A percentile compares a stretch with the other conserved stretches of the same genome.
Conservation (phyloP, 192 early-diverging fungal species). For the Umbelopsis sp. region DNA sequence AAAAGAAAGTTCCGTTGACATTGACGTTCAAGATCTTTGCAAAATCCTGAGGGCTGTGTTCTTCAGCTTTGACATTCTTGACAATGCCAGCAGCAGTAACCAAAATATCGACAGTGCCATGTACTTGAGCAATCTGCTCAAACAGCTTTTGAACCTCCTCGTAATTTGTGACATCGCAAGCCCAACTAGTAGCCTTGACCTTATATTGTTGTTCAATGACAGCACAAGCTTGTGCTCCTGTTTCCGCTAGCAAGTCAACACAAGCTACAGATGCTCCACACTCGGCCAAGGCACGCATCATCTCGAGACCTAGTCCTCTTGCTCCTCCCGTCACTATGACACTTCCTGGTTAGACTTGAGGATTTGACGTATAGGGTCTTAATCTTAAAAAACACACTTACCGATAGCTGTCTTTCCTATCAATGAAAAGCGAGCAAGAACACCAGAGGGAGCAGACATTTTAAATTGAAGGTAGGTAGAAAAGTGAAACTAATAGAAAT, state of each 20-base stretch:
- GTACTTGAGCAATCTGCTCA: slow-evolving; percentile 29
- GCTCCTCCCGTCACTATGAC: slow-evolving; percentile 40
- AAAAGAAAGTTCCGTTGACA: slow-evolving; percentile 38
- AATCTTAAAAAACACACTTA: background rate
- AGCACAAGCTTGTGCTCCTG: slow-evolving; percentile 19
- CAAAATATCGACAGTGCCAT: slow-evolving; percentile 36
- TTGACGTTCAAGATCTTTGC: slow-evolving; percentile 36
- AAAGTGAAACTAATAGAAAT: background rate
- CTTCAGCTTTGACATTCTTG: slow-evolving; percentile 31
- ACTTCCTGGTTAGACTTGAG: too few species aligned
- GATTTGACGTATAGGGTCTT: background rate
- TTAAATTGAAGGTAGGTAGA: background rate
- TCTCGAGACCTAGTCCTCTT: slow-evolving; percentile 40
- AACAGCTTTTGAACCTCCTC: slow-evolving; percentile 29
- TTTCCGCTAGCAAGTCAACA: slow-evolving; percentile 26
- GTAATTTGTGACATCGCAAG: slow-evolving; percentile 35
- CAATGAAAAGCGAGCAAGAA: slow-evolving; percentile 24
- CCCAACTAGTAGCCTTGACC: slow-evolving; percentile 34
- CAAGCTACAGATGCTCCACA: slow-evolving; percentile 40
- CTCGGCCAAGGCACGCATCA: slow-evolving; percentile 41
- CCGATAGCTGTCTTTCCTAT: slow-evolving; percentile 37
- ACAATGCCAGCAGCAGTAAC: slow-evolving; percentile 40
- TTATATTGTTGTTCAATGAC: slow-evolving; percentile 13
- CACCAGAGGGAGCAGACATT: background rate
- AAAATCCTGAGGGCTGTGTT: slow-evolving; percentile 31